phyloP scores from a whole-genome alignment of 495 filamentous ascomycete genomes.

The Penicillium subrubescens region DNA sequence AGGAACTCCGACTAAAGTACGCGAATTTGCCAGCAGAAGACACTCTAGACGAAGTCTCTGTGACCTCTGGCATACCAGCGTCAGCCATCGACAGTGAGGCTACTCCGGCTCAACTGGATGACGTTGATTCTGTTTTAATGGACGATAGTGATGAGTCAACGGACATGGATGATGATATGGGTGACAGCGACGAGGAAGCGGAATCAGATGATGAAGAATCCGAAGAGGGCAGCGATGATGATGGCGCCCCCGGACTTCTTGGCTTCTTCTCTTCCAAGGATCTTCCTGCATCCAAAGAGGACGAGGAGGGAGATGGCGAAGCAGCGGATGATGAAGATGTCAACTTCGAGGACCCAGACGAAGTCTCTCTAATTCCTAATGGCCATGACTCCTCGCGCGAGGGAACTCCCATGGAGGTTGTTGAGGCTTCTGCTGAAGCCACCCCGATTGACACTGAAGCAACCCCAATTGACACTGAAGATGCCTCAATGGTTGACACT shows the following conservation, averaged over 20 bases:
- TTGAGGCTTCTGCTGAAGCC: slow-evolving; percentile 20
- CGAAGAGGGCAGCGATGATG: slow-evolving; percentile 44
- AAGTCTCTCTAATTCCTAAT: slow-evolving; percentile 52
- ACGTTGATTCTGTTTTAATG: slow-evolving; percentile 66
- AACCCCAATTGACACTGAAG: slow-evolving; percentile 17
- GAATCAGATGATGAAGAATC: slow-evolving; percentile 46
- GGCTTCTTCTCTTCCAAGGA: slow-evolving; percentile 64
- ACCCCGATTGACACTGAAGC: slow-evolving; percentile 17
- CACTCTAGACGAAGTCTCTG: slow-evolving; percentile 29
- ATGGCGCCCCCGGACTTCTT: slow-evolving; percentile 62
- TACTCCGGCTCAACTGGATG: slow-evolving; percentile 54
- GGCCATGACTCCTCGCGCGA: slow-evolving; percentile 23
- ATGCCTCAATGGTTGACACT: slow-evolving; percentile 16
- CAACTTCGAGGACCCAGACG: slow-evolving; percentile 42
- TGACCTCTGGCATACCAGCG: slow-evolving; percentile 26
- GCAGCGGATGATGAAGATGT: slow-evolving; percentile 21
- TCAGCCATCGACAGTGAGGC: slow-evolving; percentile 24
- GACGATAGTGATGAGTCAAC: slow-evolving; percentile 81
- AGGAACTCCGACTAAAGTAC: slow-evolving; percentile 80
- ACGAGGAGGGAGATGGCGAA: slow-evolving; percentile 29
- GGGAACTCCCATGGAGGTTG: slow-evolving; percentile 21
- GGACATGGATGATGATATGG: slow-evolving; percentile 87
- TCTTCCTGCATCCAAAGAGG: slow-evolving; percentile 37
- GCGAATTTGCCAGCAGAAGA: slow-evolving; percentile 57
- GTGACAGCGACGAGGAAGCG: slow-evolving; percentile 63